Conservation (phyloP, 345 rosid genomes). For the Geranium brycei region DNA sequence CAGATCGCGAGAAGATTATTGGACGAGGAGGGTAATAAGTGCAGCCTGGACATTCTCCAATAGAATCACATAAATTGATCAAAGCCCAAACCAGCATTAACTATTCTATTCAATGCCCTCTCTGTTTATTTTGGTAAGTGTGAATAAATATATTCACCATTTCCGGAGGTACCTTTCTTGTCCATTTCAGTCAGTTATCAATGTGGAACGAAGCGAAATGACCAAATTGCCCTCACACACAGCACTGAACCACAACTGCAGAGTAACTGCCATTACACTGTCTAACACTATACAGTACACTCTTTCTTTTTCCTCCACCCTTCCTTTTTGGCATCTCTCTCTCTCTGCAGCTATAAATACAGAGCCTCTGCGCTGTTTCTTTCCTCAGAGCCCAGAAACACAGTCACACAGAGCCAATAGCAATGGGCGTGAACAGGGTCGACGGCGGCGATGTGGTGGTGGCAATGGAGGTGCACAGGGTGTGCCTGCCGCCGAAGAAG, state of each 20-base stretch:
- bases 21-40: too few species aligned
- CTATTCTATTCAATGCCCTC: too few species aligned
- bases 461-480: constrained; percentile 42
- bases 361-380: background rate
- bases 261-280: constrained; percentile 7
- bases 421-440: constrained; percentile 28
- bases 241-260: constrained; percentile 1
- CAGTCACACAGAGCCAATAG: background rate
- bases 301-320: background rate
- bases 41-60: too few species aligned
- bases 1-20: too few species aligned
- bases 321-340: background rate
- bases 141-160: too few species aligned
- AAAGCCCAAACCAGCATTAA: too few species aligned
- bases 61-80: too few species aligned
- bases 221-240: constrained; percentile 3
- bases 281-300: too few species aligned
- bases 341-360: constrained; percentile 19
- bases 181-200: too few species aligned
- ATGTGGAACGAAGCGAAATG: background rate
- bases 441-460: constrained; percentile 3
- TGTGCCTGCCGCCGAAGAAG: constrained; percentile 58
- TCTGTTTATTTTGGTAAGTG: too few species aligned
- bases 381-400: constrained; percentile 11
- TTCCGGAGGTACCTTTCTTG: too few species aligned